Evolutionary conservation across 768 basidiomycete species (phyloP).

Genomic region (Pulveroboletus sp.): DNA sequence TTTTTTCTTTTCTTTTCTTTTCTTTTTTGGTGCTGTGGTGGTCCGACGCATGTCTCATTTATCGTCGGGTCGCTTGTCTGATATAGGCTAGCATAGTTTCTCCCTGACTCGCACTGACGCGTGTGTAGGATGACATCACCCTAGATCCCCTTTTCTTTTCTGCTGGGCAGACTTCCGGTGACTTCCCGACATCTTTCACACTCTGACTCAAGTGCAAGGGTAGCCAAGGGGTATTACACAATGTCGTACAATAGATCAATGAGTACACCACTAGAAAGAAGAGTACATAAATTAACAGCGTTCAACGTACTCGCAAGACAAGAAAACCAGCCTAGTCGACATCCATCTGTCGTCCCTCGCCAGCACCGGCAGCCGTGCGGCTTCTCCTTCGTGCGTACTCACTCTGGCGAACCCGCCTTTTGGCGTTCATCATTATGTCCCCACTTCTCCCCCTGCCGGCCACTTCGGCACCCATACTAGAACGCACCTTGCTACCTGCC

Average conservation of each 20-base stretch:
- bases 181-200: too few relatives aligned
- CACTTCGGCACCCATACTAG: conserved; percentile 45
- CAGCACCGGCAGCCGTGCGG: conserved; percentile 23
- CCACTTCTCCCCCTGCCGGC: conserved; percentile 29
- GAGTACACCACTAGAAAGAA: not conserved
- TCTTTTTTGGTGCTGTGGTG: too few relatives aligned
- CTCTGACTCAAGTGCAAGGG: too few relatives aligned
- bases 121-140: too few relatives aligned
- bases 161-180: too few relatives aligned
- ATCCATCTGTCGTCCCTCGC: conserved; percentile 12
- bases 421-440: conserved; percentile 55
- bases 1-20: too few relatives aligned
- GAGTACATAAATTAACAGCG: conserved; percentile 7
- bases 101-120: too few relatives aligned
- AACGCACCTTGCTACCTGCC: conserved; percentile 36
- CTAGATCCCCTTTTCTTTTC: too few relatives aligned
- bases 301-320: conserved; percentile 11
- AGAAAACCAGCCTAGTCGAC: conserved; percentile 2
- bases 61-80: too few relatives aligned
- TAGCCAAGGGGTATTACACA: too few relatives aligned
- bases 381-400: conserved; percentile 63
- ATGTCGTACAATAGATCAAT: not conserved
- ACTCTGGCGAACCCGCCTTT: conserved; percentile 71
- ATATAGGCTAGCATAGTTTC: too few relatives aligned
- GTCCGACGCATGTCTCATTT: too few relatives aligned